Base-by-base conservation (phyloP, 2,329 filamentous ascomycete species). In the Ceratocystis cubensis region DNA sequence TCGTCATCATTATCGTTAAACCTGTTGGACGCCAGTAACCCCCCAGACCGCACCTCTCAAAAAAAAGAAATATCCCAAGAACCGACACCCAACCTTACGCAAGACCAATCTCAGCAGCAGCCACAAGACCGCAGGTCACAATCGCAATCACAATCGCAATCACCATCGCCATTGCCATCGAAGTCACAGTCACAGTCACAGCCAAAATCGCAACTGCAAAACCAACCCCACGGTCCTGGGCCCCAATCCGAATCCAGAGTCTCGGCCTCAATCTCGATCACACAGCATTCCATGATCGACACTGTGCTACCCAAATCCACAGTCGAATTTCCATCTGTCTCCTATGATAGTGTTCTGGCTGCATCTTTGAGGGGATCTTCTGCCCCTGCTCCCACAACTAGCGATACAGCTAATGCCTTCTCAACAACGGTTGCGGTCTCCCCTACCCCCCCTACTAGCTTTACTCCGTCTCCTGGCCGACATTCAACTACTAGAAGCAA, bases 391-490 rank as follows among this genome's bases (percentile, higher is more conserved):
- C 30, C 17, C 17, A 28, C 30, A 59, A 37, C 28, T 17, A 10
- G 22, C 56, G 30, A 22, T 30, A 37, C 30, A n/a, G 13, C 17
- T 17, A 20, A 17, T n/a, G 8, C 15, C 33, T 20, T 59, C 8
- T 15, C 56, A n/a, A n/a, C 56, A n/a, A 33, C 28, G 7, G n/a
- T 8, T 15, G 28, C 28, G n/a, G 20, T 30, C n/a, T 37, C 66
- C 48, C 64, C 22, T 37, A 64, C 65, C 53, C 57, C 46, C 41
- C 67, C 45, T 64, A 5, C 64, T 61, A 45, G 46, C 53, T 57
- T 68, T 62, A 62, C 63, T 63, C 69, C 30, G 65, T 68, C 62
- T n/a, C 48, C 44, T n/a, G 63, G 33, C 22, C 37, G 17, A 22
- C 2, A 15, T 10, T 37, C 28, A 30, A 62, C 45, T 57, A 25